Conservation (phyloP, 495 filamentous ascomycete species). For the Halenospora varia region DNA sequence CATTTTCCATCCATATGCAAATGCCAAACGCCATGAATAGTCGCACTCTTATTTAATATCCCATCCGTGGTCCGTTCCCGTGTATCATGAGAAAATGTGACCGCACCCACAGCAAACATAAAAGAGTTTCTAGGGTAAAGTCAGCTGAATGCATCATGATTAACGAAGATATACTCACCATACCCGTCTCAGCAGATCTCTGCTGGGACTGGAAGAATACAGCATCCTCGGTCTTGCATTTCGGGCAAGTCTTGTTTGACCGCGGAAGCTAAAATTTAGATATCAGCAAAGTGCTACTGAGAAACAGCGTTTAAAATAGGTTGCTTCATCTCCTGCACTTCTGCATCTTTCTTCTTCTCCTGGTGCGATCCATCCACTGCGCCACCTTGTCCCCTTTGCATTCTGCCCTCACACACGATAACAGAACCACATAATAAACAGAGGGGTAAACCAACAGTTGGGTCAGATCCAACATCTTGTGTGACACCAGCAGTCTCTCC, state of each 20-base stretch:
- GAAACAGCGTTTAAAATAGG: not conserved
- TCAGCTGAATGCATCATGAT: not conserved
- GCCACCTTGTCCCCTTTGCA: not conserved
- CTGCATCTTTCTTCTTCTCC: slow-evolving; percentile 4
- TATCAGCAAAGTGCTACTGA: slow-evolving; percentile 34
- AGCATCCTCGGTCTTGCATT: slow-evolving; percentile 77
- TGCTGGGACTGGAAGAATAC: slow-evolving; percentile 99
- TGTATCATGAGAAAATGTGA: slow-evolving; percentile 65
- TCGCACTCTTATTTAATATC: not conserved
- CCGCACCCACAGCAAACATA: slow-evolving; percentile 94
- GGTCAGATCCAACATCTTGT: slow-evolving; percentile 92
- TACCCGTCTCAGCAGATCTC: slow-evolving; percentile 92
- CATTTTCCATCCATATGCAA: slow-evolving; percentile 11
- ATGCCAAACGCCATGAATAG: slow-evolving; percentile 16
- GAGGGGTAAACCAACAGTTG: slow-evolving; percentile 77
- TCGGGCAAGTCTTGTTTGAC: slow-evolving; percentile 74
- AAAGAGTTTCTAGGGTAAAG: slow-evolving; percentile 78
- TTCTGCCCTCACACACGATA: slow-evolving; percentile 20
- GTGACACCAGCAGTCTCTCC: slow-evolving; percentile 97
- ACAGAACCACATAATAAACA: slow-evolving; percentile 27
- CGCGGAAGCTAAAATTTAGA: slow-evolving; percentile 74
- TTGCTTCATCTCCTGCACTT: not conserved
- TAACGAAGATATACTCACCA: slow-evolving; percentile 58
- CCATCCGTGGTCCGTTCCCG: slow-evolving; percentile 1
- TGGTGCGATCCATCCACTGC: slow-evolving; percentile 6